Base-by-base conservation (phyloP, 192 early-diverging fungal species). In the Coemansia sp. region DNA sequence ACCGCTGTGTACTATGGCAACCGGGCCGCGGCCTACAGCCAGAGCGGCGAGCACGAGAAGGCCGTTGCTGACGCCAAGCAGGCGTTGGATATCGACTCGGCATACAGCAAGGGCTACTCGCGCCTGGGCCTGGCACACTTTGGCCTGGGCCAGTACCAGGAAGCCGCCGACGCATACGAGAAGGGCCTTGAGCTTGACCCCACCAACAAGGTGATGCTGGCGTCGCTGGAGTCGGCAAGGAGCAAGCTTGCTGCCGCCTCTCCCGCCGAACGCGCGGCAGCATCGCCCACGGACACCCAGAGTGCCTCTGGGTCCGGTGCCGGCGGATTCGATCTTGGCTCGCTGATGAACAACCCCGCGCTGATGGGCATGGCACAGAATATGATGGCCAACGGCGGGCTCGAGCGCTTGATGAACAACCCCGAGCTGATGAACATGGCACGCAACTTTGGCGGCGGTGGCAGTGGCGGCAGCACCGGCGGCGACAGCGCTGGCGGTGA, bases 1-100 rank as follows among this genome's bases (percentile, higher is more conserved):
- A 93, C 92, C 58, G 92, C 95, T 21, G 89, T 99, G n/a, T 99
- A 91, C 80, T 97, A 89, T 62, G 87, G 90, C 12, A 99, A 99
- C 84, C 81, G 95, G 87, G 93, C 97, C 28, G 97, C 97, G 27
- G 95, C 97, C 2, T 87, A 94, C 74, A 91, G 85, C 61, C 93
- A 95, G 78, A 81, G 81, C 54, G 87, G 85, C 35, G 82, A 96
- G 55, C 90, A 93, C 72, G 81, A 86, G 15, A 83, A 86, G 48
- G 93, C 97, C 2, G 87, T 97, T 15, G 82, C 79, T 17, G 97
- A 99, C 66, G 87, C 94, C 29, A 84, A 85, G 59, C 79, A 82
- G 62, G 88, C 97, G 4, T 72, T 91, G 17, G 86, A 88, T 36
- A 70, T 94, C 41, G 90, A 97, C 72, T 84, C 94, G 36, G 79